phyloP scores from a whole-genome alignment of 306 rosid genomes.

The Cucurbita ficifolia region DNA sequence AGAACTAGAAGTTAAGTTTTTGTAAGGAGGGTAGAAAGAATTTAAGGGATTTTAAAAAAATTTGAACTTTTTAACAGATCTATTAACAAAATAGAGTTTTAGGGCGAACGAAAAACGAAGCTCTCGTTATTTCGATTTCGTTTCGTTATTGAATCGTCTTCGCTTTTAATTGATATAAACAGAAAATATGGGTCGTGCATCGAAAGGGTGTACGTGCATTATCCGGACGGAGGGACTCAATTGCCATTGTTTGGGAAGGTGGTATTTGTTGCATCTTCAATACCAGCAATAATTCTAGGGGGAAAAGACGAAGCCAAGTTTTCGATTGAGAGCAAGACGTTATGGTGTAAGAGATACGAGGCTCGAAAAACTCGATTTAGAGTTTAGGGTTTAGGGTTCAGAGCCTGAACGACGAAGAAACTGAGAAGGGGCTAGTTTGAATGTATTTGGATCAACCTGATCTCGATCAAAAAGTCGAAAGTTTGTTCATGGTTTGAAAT shows the following conservation, averaged over 20 bases:
- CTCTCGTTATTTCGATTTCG: background rate
- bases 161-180: background rate
- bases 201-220: slow-evolving; percentile 16
- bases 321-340: slow-evolving; percentile 5
- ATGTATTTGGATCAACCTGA: background rate
- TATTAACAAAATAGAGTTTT: too few species aligned
- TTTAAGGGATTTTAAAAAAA: too few species aligned
- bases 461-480: background rate
- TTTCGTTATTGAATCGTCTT: background rate
- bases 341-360: slow-evolving; percentile 29
- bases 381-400: background rate
- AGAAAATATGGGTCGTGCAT: slow-evolving; percentile 29
- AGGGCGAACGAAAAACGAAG: background rate
- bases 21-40: too few species aligned
- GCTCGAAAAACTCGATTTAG: slow-evolving; percentile 2
- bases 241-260: slow-evolving; percentile 24
- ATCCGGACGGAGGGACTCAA: background rate
- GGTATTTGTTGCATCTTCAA: slow-evolving; percentile 9
- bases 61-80: too few species aligned
- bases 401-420: background rate
- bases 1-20: too few species aligned
- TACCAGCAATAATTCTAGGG: slow-evolving; percentile 2
- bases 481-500: background rate
- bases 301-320: slow-evolving; percentile 5
- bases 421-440: background rate